Evolutionary conservation across 176 grass and related monocot genomes (phyloP), one percentile per base, ranked within the genome.

Genomic region (Oryza rufipogon): DNA sequence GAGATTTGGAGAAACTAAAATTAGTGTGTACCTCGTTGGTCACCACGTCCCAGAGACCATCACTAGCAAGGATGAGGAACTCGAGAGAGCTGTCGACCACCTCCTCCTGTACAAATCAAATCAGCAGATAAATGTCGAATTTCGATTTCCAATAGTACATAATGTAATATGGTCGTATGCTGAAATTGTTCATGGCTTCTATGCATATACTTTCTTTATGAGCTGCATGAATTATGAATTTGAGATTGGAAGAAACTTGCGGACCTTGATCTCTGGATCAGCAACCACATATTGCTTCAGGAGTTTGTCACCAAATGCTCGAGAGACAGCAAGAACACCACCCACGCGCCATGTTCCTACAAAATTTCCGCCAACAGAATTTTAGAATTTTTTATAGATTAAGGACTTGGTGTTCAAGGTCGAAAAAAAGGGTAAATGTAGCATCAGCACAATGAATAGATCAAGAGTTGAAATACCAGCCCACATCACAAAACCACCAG

Each of bases 401-500:
- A 13, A 9, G n/a, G 19, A 32, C 15, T 28, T 61, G 4, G 12
- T 70, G 56, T 22, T 19, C 64, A 64, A 9, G 0, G 2, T 51
- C 11, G 3, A 4, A 58, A 32, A 58, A 22, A 20, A 44, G 10
- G 22, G 71, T n/a, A 51, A 65, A 63, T n/a, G 11, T 20, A 73
- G 60, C 20, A 61, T 44, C 32, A 47, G 19, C 26, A 26, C 2
- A 9, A 1, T 22, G 15, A 64, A 11, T 20, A 5, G 51, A 16
- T 44, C 15, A 17, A 13, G 85, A 65, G 19, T 71, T 1, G 80
- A 39, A 76, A 44, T 89, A 96, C 94, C 94, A 46, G 94, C 92
- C 94, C 94, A 97, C 94, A 97, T 97, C 33, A 94, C 94, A 77
- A 97, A 97, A 11, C 94, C 94, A 77, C 94, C 94, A 1, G 94